A percentile compares a stretch with the other conserved stretches of the same genome.
These are phyloP conservation scores for Lipomyces lipofer DNA, from an alignment of 805 yeast species.

Conservation along the genomic window DNA sequence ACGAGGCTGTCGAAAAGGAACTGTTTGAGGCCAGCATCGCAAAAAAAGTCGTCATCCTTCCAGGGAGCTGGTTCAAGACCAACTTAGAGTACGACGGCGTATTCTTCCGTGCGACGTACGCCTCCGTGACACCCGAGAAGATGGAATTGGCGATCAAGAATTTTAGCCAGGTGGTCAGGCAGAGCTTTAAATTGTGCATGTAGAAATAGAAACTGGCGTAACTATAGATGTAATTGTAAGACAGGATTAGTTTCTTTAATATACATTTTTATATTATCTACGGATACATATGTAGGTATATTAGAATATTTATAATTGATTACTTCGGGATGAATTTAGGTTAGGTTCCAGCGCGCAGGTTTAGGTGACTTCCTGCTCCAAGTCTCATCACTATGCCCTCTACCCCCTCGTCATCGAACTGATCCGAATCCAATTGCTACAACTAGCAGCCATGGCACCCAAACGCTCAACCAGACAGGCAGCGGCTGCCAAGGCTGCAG, in stretches of 20 bases:
- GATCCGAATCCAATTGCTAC: no score
- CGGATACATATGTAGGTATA: slow-evolving; percentile 2
- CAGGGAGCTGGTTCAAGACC: slow-evolving; percentile 46
- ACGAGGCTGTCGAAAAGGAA: slow-evolving; percentile 38
- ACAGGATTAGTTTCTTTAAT: no score
- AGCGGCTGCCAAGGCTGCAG: neutral
- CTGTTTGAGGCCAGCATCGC: slow-evolving; percentile 40
- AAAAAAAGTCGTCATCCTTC: slow-evolving; percentile 42
- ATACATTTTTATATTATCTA: neutral
- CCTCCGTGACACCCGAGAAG: slow-evolving; percentile 42
- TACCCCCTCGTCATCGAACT: no score
- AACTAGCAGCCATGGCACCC: slow-evolving; percentile 1
- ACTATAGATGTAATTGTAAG: neutral
- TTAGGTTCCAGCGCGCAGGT: no score
- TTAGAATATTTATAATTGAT: no score
- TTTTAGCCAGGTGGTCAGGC: slow-evolving; percentile 39
- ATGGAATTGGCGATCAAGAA: slow-evolving; percentile 40
- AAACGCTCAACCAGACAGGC: slow-evolving; percentile 1
- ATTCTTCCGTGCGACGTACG: slow-evolving; percentile 48
- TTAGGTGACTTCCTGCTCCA: no score
- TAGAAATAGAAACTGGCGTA: neutral
- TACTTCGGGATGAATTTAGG: no score
- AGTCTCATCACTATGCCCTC: no score
- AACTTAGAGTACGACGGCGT: slow-evolving; percentile 24
- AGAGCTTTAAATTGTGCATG: slow-evolving; percentile 26